Evolutionary conservation across 208 protist genomes (phyloP).

Genomic region (Leishmania mexicana): DNA sequence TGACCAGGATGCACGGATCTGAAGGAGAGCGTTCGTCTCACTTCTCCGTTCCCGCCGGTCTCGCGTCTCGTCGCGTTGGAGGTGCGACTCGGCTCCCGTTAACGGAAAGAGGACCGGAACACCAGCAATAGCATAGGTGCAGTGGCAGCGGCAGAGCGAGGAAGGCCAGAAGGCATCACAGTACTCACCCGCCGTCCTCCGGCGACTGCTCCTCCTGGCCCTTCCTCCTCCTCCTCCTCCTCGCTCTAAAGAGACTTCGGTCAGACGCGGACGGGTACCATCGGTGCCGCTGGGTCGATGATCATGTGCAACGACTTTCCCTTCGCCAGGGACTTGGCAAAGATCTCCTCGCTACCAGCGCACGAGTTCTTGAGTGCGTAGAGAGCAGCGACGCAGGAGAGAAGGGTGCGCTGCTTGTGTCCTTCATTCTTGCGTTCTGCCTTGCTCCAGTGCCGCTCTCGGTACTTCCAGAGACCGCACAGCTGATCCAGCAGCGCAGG

Average conservation of each 20-base stretch:
- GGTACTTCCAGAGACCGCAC: slow-evolving; percentile 41
- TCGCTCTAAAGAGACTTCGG: background rate
- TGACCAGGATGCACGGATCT: background rate
- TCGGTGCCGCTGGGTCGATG: slow-evolving; percentile 34
- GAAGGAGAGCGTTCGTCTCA: background rate
- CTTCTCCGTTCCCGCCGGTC: background rate
- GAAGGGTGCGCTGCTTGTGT: slow-evolving; percentile 29
- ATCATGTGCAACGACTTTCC: slow-evolving; percentile 27
- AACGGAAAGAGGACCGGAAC: background rate
- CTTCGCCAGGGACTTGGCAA: slow-evolving; percentile 42
- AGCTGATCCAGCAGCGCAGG: slow-evolving; percentile 67
- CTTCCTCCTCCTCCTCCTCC: background rate
- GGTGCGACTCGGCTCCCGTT: background rate
- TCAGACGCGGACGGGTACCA: slow-evolving; percentile 38
- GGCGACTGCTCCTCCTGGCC: background rate
- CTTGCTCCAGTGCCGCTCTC: slow-evolving; percentile 37
- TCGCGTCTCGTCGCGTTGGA: background rate
- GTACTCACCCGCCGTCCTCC: background rate
- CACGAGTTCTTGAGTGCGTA: slow-evolving; percentile 65
- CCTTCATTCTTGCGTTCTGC: slow-evolving; percentile 32
- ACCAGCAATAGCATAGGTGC: background rate
- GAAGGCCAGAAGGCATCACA: background rate
- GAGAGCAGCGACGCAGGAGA: slow-evolving; percentile 44
- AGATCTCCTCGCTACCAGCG: slow-evolving; percentile 26
- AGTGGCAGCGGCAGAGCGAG: background rate